Base-by-base conservation (phyloP, 2,329 filamentous ascomycete species). In the Coniochaeta hoffmannii region DNA sequence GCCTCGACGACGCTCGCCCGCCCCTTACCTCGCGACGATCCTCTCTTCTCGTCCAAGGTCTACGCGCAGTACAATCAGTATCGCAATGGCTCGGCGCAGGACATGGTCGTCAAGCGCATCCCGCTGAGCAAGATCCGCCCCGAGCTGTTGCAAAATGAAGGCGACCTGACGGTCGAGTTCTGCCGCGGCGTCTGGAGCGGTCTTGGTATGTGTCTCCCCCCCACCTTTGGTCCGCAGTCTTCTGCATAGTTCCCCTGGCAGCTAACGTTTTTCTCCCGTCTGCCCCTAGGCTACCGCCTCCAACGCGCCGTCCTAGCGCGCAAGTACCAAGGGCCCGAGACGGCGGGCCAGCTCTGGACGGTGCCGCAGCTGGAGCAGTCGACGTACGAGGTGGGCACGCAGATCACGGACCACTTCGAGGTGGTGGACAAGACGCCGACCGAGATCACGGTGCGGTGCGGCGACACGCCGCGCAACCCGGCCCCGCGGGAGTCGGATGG, bases 341-440 rank as follows among this genome's bases (percentile, higher is more conserved):
- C 84, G 0, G 72, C 76, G 1, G 64, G 73, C 50, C 82, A 88
- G 59, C 77, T 89, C 1, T 89, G 86, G 84, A 76, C 77, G 2
- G 71, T 67, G 3, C 68, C 76, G 11, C 75, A 85, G 53, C 76
- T 89, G 1, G 66, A 74, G 6, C 62, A 69, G n/a, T 82, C 75
- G 56, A 74, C 61, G 10, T 89, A 89, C 65, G 78, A 83, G 19
- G 73, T 78, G 36, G 86, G 86, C 32, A 87, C 86, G 1, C 65
- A 75, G 38, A 79, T 89, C 56, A 87, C 82, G 3, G 85, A 89
- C 65, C 86, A 89, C 68, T 89, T 89, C 64, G 83, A 89, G 66
- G 85, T 89, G 0, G 72, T 89, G 1, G 80, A 84, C 54, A 86
- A 86, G 69, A 84, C 80, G 0, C 72, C 79, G 0, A 76, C 75